Percentiles rank a stretch among this genome's conserved stretches.
These are phyloP conservation scores for Panus rudis DNA, from an alignment of 768 basidiomycete species.

Conservation along the genomic window DNA sequence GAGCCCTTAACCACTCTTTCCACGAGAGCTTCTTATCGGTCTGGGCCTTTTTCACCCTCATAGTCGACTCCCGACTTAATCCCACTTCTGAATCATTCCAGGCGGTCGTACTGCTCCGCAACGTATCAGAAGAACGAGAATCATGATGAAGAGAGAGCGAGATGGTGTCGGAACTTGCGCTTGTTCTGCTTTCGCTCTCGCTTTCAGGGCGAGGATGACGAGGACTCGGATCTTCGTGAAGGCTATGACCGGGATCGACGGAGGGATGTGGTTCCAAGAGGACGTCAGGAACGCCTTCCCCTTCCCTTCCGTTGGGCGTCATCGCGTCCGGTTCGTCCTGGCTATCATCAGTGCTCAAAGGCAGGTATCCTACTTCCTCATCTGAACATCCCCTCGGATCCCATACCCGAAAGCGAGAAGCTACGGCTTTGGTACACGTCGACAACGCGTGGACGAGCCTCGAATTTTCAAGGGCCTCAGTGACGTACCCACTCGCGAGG, in stretches of 20 bases:
- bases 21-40: conserved; percentile 19
- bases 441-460: background rate
- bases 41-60: conserved; percentile 19
- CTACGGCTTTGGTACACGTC: conserved; percentile 6
- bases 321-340: conserved; percentile 6
- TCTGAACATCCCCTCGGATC: too few relatives aligned
- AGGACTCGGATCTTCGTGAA: too few relatives aligned
- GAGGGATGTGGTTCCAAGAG: too few relatives aligned
- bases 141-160: too few relatives aligned
- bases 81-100: conserved; percentile 20
- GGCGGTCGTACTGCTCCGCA: conserved; percentile 10
- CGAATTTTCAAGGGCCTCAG: conserved; percentile 15
- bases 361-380: conserved; percentile 13
- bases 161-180: conserved; percentile 11
- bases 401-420: conserved; percentile 4
- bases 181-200: too few relatives aligned
- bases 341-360: conserved; percentile 4
- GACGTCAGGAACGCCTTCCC: too few relatives aligned
- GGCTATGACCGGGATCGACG: too few relatives aligned
- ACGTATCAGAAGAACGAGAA: conserved; percentile 15
- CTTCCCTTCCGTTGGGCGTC: too few relatives aligned
- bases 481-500: conserved; percentile 16
- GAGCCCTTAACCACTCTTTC: conserved; percentile 15
- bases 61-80: conserved; percentile 19
- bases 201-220: too few relatives aligned